Evolutionary conservation across 2,329 filamentous ascomycete genomes (phyloP).

Genomic region (Zymoseptoria brevis): DNA sequence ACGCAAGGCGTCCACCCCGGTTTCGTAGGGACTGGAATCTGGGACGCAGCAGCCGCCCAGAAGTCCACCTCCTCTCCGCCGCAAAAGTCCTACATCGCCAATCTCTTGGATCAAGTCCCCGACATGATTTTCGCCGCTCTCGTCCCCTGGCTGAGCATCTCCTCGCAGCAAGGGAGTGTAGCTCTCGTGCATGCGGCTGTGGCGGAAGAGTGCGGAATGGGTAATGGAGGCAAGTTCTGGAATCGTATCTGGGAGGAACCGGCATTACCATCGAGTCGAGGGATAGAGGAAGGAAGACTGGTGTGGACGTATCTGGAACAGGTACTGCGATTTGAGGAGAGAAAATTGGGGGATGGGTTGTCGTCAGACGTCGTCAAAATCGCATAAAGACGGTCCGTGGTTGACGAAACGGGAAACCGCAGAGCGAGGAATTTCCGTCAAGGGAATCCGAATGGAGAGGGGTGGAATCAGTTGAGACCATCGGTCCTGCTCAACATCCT

Average conservation of each 20-base stretch:
- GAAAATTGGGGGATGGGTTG: conserved; percentile 8
- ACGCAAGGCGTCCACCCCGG: conserved; percentile 29
- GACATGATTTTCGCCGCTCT: neutral
- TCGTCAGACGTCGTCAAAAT: no score
- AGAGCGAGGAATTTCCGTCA: no score
- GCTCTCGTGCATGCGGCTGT: conserved; percentile 18
- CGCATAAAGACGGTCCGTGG: no score
- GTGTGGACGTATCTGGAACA: conserved; percentile 19
- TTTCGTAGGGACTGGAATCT: conserved; percentile 24
- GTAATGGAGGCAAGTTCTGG: conserved; percentile 19
- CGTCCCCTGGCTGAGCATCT: conserved; percentile 12
- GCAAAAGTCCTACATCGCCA: neutral
- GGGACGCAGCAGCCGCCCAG: neutral
- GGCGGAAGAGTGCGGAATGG: conserved; percentile 9
- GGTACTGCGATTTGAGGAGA: conserved; percentile 15
- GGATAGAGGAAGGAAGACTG: conserved; percentile 11
- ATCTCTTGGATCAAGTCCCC: neutral
- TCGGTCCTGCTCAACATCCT: no score
- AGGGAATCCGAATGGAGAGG: no score
- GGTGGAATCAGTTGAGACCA: no score
- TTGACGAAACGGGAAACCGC: no score
- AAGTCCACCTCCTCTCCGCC: neutral
- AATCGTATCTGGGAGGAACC: conserved; percentile 20
- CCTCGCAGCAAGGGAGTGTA: conserved; percentile 20
- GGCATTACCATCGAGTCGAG: conserved; percentile 19